A percentile compares a stretch with the other conserved stretches of the same genome.
Conservation (phyloP, 345 rosid species). For the Boechera divaricarpa region DNA sequence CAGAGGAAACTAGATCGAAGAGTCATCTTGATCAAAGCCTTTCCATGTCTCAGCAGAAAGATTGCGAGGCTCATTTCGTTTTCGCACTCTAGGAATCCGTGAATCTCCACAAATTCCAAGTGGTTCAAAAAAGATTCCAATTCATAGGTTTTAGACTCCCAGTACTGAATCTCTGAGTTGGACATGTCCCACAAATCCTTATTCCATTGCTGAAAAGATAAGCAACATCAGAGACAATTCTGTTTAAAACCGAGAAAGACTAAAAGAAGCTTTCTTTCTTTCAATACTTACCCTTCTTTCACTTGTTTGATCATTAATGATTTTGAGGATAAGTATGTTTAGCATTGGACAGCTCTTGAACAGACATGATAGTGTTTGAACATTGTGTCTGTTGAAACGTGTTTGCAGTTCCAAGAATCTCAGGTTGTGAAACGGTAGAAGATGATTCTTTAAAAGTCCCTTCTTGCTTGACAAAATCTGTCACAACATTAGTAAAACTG, state of each 20-base stretch:
- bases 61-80: slow-evolving; percentile 75
- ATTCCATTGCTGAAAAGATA: slow-evolving; percentile 66
- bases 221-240: not conserved
- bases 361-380: slow-evolving; percentile 60
- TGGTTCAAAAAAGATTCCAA: slow-evolving; percentile 61
- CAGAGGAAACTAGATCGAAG: slow-evolving; percentile 58
- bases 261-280: not conserved
- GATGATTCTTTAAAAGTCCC: slow-evolving; percentile 35
- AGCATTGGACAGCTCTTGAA: slow-evolving; percentile 66
- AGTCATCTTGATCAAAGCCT: slow-evolving; percentile 75
- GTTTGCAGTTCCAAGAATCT: slow-evolving; percentile 63
- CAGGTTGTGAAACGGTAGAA: slow-evolving; percentile 59
- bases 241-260: not conserved
- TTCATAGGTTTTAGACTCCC: slow-evolving; percentile 63
- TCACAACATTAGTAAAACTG: slow-evolving; percentile 17
- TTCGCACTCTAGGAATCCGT: slow-evolving; percentile 77
- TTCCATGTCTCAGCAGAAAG: slow-evolving; percentile 80
- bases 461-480: slow-evolving; percentile 68
- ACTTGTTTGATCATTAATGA: slow-evolving; percentile 56
- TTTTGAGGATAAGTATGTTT: slow-evolving; percentile 63
- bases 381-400: slow-evolving; percentile 55
- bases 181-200: slow-evolving; percentile 73
- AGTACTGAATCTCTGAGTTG: slow-evolving; percentile 62
- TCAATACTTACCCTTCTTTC: slow-evolving; percentile 61
- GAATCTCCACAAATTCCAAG: slow-evolving; percentile 69